Evolutionary conservation across 352 stramenopile species (phyloP), one percentile per base, ranked within the genome.

Genomic region (Thraustotheca clavata): DNA sequence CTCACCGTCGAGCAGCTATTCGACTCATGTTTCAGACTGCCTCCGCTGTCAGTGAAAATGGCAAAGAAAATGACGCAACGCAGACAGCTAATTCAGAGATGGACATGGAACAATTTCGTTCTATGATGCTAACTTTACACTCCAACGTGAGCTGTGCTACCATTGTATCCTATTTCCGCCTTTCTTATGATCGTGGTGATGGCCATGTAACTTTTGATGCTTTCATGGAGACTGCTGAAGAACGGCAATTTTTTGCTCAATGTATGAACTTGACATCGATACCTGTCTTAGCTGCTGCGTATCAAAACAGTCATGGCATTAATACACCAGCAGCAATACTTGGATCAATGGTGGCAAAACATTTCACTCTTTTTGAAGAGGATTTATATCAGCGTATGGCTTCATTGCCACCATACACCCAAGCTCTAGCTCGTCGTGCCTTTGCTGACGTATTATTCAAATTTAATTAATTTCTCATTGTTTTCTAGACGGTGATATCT

Each of bases 21-120:
- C 88, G 89, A 0, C 68, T 97, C 0, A 97, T 97, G 90, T 97
- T 97, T 48, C 88, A 96, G 38, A 96, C 89, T 0, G 88, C 89
- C 2, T 82, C 77, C 0, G 50, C 34, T 29, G 33, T 16, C 26
- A 62, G 33, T 29, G 69, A 24, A 18, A 52, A 55, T 24, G 66
- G 62, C 22, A 32, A 41, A 22, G 52, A 18, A 5, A 39, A 41
- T 32, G 14, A 24, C 24, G 26, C 63, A n/a, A 11, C 34, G 29
- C 16, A 49, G 38, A 1, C 62, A 27, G 4, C 60, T 29, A 59
- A 67, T 50, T 69, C 82, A 1, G 77, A 74, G 1, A 93, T 97
- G 76, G 89, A 97, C 66, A 92, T 95, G 73, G 84, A 92, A 49
- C 89, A 97, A 67, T 96, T 97, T 59, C 75, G 77, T 0, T 75